A percentile compares a stretch with the other conserved stretches of the same genome.
phyloP scores from a whole-genome alignment of 495 filamentous ascomycete species.

The Tuber umbilicatum region DNA sequence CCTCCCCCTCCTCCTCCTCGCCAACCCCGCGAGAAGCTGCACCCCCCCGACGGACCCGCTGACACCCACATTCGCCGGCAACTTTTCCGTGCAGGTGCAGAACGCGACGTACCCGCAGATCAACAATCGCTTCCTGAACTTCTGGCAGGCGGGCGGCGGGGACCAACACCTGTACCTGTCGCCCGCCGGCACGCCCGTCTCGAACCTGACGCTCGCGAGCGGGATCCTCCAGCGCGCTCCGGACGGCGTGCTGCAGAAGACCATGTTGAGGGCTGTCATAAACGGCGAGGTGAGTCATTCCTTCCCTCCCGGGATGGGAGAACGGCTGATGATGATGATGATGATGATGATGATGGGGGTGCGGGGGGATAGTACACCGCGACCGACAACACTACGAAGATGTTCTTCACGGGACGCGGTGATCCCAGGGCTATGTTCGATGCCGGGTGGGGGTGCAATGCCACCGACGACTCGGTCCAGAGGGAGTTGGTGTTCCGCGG shows the following conservation, averaged over 20 bases:
- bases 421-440: conserved; percentile 49
- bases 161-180: conserved; percentile 49
- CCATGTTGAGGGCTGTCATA: conserved; percentile 48
- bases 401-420: conserved; percentile 52
- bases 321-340: background rate
- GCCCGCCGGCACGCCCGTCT: conserved; percentile 47
- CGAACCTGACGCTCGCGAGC: conserved; percentile 47
- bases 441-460: conserved; percentile 50
- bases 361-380: conserved; percentile 46
- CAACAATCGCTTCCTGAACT: conserved; percentile 50
- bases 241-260: conserved; percentile 41
- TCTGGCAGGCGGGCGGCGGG: conserved; percentile 48
- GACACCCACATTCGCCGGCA: conserved; percentile 45
- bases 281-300: conserved; percentile 63
- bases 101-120: conserved; percentile 48
- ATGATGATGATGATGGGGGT: too few relatives aligned
- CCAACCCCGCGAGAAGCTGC: conserved; percentile 43
- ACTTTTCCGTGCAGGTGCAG: conserved; percentile 50
- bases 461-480: conserved; percentile 47
- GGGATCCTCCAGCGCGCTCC: conserved; percentile 44
- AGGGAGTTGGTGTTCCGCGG: conserved; percentile 42
- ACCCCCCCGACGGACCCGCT: conserved; percentile 43
- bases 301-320: background rate
- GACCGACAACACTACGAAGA: conserved; percentile 52
- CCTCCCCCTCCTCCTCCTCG: conserved; percentile 36